Percentiles rank a stretch among this genome's conserved stretches.
These are phyloP conservation scores for Wickerhamomyces ciferrii DNA, from an alignment of 805 yeast genomes.

Conservation along the genomic window DNA sequence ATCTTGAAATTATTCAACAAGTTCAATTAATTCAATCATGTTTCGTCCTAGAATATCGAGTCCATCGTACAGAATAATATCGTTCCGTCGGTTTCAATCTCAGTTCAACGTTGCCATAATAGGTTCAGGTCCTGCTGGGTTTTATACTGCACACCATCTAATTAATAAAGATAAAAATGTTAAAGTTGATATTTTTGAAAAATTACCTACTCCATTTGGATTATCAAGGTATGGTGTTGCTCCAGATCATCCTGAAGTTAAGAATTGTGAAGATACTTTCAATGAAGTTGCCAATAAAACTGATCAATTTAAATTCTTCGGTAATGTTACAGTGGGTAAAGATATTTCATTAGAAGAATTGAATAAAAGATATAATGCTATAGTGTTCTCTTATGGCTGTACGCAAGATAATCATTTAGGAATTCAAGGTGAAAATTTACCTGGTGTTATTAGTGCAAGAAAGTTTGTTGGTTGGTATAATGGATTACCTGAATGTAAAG, in stretches of 20 bases:
- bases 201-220: constrained; percentile 87
- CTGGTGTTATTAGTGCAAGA: constrained; percentile 75
- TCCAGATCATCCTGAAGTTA: constrained; percentile 98
- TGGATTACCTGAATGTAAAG: constrained; percentile 65
- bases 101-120: constrained; percentile 39
- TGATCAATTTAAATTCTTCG: constrained; percentile 49
- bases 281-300: constrained; percentile 32
- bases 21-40: too few relatives aligned
- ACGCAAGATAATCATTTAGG: constrained; percentile 46
- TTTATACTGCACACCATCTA: constrained; percentile 78
- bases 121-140: constrained; percentile 97
- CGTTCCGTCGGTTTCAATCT: not conserved
- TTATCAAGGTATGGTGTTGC: constrained; percentile 95
- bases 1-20: too few relatives aligned
- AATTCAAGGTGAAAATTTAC: constrained; percentile 49
- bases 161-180: constrained; percentile 41
- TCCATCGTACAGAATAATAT: not conserved
- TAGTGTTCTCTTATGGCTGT: constrained; percentile 82
- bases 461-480: constrained; percentile 96
- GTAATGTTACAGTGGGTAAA: constrained; percentile 66
- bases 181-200: constrained; percentile 73
- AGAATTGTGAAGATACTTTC: constrained; percentile 70
- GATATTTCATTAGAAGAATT: constrained; percentile 50
- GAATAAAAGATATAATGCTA: constrained; percentile 56
- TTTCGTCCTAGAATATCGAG: not conserved